Percentiles rank a stretch among this genome's conserved stretches.
Evolutionary conservation across 2,329 filamentous ascomycete species (phyloP).

Genomic region (Fusarium sp.): DNA sequence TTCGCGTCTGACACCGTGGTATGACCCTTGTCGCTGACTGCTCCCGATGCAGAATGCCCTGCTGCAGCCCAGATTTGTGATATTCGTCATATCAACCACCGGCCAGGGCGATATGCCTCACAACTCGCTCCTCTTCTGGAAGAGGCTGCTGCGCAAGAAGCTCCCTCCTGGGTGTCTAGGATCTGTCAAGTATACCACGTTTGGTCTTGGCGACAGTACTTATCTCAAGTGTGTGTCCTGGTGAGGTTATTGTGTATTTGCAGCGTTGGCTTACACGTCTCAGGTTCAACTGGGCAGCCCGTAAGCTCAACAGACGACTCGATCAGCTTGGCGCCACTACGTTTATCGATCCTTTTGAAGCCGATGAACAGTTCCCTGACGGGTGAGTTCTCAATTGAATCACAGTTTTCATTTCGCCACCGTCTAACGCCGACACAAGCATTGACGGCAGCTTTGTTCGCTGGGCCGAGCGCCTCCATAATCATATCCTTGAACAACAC

Average conservation of each 20-base stretch:
- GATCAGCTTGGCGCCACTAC: constrained; percentile 85
- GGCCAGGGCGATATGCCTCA: constrained; percentile 94
- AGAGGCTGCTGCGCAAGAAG: constrained; percentile 83
- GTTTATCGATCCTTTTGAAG: constrained; percentile 85
- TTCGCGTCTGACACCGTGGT: constrained; percentile 25
- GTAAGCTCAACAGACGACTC: constrained; percentile 89
- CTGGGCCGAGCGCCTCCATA: constrained; percentile 80
- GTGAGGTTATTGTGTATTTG: neutral
- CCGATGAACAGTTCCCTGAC: constrained; percentile 93
- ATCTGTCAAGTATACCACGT: constrained; percentile 82
- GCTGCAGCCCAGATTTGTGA: constrained; percentile 69
- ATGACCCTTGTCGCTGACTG: constrained; percentile 20
- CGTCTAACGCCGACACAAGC: constrained; percentile 60
- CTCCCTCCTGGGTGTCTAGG: constrained; percentile 80
- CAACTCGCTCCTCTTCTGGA: constrained; percentile 90
- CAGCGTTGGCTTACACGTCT: constrained; percentile 1
- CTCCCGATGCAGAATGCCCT: constrained; percentile 63
- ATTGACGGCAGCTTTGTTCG: constrained; percentile 86
- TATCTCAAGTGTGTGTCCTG: constrained; percentile 82
- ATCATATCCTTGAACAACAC: constrained; percentile 75
- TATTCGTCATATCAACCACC: constrained; percentile 92
- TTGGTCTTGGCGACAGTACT: constrained; percentile 94
- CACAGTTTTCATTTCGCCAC: neutral
- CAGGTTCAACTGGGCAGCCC: constrained; percentile 93
- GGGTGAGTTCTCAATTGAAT: constrained; percentile 71